Percentiles rank a stretch among this genome's conserved stretches.
phyloP scores from a whole-genome alignment of 2,329 filamentous ascomycete species.

The Claviceps citrina region DNA sequence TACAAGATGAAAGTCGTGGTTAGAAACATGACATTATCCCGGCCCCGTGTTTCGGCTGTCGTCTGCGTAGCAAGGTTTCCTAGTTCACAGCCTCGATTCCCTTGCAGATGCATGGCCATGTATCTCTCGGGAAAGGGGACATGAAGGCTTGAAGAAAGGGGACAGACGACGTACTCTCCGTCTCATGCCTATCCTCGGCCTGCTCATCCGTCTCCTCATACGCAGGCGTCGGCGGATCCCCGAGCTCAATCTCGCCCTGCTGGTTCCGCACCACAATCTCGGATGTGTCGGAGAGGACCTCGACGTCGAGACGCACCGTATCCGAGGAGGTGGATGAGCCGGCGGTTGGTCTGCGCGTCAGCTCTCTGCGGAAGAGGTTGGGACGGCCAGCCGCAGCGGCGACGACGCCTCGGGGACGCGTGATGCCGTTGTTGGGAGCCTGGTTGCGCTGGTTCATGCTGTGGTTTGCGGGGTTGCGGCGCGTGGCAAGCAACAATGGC shows the following conservation, averaged over 20 bases:
- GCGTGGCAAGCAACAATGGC: too few relatives aligned
- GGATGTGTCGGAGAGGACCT: constrained; percentile 27
- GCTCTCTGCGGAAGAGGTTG: constrained; percentile 45
- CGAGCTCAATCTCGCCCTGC: constrained; percentile 47
- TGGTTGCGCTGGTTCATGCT: constrained; percentile 4
- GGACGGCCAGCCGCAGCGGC: constrained; percentile 4
- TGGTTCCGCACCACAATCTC: constrained; percentile 49
- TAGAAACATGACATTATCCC: too few relatives aligned
- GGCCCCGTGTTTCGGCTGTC: too few relatives aligned
- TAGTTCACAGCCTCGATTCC: too few relatives aligned
- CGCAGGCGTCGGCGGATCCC: constrained; percentile 36
- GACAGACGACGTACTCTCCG: constrained; percentile 31
- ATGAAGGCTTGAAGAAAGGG: too few relatives aligned
- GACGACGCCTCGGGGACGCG: constrained; percentile 2
- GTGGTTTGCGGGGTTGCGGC: too few relatives aligned
- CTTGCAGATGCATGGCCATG: too few relatives aligned
- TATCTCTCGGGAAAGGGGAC: too few relatives aligned
- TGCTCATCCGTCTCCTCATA: constrained; percentile 40
- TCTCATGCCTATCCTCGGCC: constrained; percentile 42
- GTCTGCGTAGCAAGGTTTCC: too few relatives aligned
- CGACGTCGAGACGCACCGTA: constrained; percentile 32
- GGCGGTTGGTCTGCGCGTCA: constrained; percentile 40
- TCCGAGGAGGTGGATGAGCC: constrained; percentile 25
- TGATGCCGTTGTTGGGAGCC: background rate
- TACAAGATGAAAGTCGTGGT: constrained; percentile 15